Evolutionary conservation across 495 filamentous ascomycete genomes (phyloP), one percentile per base, ranked within the genome.

Genomic region (Neurospora pannonica): DNA sequence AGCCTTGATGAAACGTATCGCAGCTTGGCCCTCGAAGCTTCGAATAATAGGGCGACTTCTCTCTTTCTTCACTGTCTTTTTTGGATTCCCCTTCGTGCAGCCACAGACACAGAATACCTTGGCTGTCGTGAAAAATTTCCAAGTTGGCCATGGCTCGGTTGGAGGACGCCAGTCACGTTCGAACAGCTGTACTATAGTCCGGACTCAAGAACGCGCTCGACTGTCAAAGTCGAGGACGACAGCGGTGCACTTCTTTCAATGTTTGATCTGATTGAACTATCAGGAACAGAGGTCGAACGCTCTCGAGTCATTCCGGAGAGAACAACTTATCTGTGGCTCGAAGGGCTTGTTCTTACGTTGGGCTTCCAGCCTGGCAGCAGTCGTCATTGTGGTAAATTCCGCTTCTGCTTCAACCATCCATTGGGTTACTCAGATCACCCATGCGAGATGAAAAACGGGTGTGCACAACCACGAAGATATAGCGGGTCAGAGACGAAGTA

Each of bases 371-470:
- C 13, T 3, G 5, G 0, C 2, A 7, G 11, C 13, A 24, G 4
- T 13, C 0, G 10, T 1, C 24, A 0, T 60, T 0, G 1, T 1
- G 24, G 24, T 31, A 0, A 4, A 28, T 1, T 60, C 11, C 0
- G 5, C 48, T 60, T 60, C 24, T 60, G 48, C 24, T 0, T 8
- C 5, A 0, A 60, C 13, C 48, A 60, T 60, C 48, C 48, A 17
- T 13, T 31, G 4, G 48, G 48, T 0, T 17, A 1, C 13, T 15
- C 11, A 11, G 4, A 31, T 60, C 0, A 6, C 8, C 7, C 40
- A 2, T 43, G 40, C 10, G 1, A 5, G 5, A 15, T 5, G 21
- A 13, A 28, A 28, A 9, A 5, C 5, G 13, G 21, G n/a, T 48
- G 39, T 17, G 4, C 11, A 17, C n/a, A n/a, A n/a, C n/a, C n/a